Percentiles rank a stretch among this genome's conserved stretches.
Conservation (phyloP, 768 basidiomycete species). For the Suillus subalutaceus region DNA sequence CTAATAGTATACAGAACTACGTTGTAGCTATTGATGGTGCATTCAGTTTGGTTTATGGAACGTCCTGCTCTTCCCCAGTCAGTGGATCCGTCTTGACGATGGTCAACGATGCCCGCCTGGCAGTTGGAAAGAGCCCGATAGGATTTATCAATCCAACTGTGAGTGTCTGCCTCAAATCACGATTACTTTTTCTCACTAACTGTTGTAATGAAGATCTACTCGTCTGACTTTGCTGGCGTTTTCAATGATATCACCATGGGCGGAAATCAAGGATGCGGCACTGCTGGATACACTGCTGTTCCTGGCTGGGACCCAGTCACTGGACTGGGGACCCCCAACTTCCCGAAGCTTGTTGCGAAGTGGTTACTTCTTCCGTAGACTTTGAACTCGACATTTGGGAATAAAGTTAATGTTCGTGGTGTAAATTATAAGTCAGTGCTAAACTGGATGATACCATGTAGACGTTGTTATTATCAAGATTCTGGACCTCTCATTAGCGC, state of each 20-base stretch:
- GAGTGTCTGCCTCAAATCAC: conserved; percentile 7
- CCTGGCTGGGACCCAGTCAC: conserved; percentile 37
- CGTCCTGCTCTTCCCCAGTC: conserved; percentile 28
- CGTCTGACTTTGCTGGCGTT: conserved; percentile 37
- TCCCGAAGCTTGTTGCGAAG: conserved; percentile 47
- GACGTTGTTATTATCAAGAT: not conserved
- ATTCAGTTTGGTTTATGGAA: conserved; percentile 43
- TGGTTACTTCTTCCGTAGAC: conserved; percentile 43
- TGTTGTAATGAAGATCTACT: conserved; percentile 41
- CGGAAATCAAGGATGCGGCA: conserved; percentile 42
- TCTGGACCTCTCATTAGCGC: not conserved
- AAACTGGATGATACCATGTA: not conserved
- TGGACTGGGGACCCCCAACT: conserved; percentile 46
- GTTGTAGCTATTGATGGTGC: conserved; percentile 33
- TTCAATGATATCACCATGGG: conserved; percentile 50
- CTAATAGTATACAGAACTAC: conserved; percentile 18
- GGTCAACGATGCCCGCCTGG: conserved; percentile 33
- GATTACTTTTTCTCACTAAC: not conserved
- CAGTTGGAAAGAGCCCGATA: conserved; percentile 28
- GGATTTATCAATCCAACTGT: conserved; percentile 34
- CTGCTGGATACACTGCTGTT: conserved; percentile 31
- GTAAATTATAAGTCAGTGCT: not conserved
- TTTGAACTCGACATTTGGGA: not conserved
- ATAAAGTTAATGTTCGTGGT: not conserved
- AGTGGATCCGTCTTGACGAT: conserved; percentile 22